These are phyloP conservation scores for Pleurotus salmoneostramineus DNA, from an alignment of 768 basidiomycete species.

Conservation along the genomic window DNA sequence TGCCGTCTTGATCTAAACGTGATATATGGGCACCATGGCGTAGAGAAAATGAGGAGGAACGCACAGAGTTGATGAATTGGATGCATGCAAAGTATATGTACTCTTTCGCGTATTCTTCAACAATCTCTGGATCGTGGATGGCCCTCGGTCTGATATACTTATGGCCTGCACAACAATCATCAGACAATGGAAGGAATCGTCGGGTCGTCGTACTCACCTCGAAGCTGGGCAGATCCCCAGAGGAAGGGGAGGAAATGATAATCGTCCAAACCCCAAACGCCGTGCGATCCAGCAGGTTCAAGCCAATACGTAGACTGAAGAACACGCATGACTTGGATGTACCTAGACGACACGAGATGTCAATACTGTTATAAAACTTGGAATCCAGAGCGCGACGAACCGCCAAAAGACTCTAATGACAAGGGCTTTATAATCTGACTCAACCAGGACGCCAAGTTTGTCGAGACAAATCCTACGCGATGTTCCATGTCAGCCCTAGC, in stretches of 20 bases:
- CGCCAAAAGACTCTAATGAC: slow-evolving; percentile 90
- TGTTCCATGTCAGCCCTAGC: background rate
- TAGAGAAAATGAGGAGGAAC: slow-evolving; percentile 13
- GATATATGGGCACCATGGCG: background rate
- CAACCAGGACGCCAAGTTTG: slow-evolving; percentile 58
- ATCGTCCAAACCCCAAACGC: slow-evolving; percentile 96
- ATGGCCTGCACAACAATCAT: slow-evolving; percentile 48
- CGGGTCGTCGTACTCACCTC: slow-evolving; percentile 30
- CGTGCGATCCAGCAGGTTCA: slow-evolving; percentile 98
- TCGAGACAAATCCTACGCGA: slow-evolving; percentile 71
- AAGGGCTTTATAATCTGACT: slow-evolving; percentile 68
- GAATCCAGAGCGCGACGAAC: slow-evolving; percentile 27
- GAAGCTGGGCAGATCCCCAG: slow-evolving; percentile 79
- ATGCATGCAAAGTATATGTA: slow-evolving; percentile 99
- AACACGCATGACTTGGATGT: slow-evolving; percentile 76
- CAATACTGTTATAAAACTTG: background rate
- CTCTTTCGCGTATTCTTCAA: slow-evolving; percentile 86
- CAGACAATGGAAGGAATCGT: no score
- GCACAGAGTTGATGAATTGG: slow-evolving; percentile 89
- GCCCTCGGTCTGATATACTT: slow-evolving; percentile 89
- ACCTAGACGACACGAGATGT: slow-evolving; percentile 34
- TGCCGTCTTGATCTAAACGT: slow-evolving; percentile 82
- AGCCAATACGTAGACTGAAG: slow-evolving; percentile 96
- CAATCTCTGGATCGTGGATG: slow-evolving; percentile 87
- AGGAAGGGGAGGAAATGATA: slow-evolving; percentile 95